Conservation (phyloP, 192 early-diverging fungal genomes). For the Phycomyces blakesleeanus region DNA sequence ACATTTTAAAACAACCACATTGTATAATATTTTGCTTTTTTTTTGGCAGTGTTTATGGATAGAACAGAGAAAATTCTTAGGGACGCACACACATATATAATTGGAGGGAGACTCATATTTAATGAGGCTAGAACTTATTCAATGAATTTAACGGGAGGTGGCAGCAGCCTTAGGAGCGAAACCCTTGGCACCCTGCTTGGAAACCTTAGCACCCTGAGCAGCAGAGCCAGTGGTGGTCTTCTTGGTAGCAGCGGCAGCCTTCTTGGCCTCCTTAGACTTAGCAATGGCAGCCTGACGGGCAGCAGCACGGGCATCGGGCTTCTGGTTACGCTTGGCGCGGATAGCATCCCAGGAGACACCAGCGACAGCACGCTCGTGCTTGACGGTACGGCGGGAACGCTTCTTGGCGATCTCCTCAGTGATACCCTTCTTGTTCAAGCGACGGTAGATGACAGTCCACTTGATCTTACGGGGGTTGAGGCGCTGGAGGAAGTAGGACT, state of each 20-base stretch:
- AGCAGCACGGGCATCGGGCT: slow-evolving; percentile 89
- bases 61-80: too few relatives aligned
- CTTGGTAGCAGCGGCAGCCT: slow-evolving; percentile 79
- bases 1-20: background rate
- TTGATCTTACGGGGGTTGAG: slow-evolving; percentile 95
- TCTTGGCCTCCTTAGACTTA: slow-evolving; percentile 91
- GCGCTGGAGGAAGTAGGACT: slow-evolving; percentile 94
- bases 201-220: slow-evolving; percentile 50
- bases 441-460: slow-evolving; percentile 96
- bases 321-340: slow-evolving; percentile 94
- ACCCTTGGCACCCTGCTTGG: slow-evolving; percentile 81
- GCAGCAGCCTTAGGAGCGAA: slow-evolving; percentile 71
- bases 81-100: background rate
- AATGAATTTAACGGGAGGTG: slow-evolving; percentile 71
- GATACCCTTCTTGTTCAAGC: slow-evolving; percentile 98
- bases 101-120: background rate
- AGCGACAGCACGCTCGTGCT: slow-evolving; percentile 92
- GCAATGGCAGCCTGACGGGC: slow-evolving; percentile 78
- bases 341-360: slow-evolving; percentile 94
- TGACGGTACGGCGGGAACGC: slow-evolving; percentile 86
- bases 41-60: too few relatives aligned
- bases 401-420: slow-evolving; percentile 94
- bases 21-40: background rate
- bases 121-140: too few relatives aligned
- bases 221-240: slow-evolving; percentile 45